Percentiles rank a stretch among this genome's conserved stretches.
Evolutionary conservation across 805 yeast genomes (phyloP).

Genomic region (Metschnikowia chrysomelidarum): DNA sequence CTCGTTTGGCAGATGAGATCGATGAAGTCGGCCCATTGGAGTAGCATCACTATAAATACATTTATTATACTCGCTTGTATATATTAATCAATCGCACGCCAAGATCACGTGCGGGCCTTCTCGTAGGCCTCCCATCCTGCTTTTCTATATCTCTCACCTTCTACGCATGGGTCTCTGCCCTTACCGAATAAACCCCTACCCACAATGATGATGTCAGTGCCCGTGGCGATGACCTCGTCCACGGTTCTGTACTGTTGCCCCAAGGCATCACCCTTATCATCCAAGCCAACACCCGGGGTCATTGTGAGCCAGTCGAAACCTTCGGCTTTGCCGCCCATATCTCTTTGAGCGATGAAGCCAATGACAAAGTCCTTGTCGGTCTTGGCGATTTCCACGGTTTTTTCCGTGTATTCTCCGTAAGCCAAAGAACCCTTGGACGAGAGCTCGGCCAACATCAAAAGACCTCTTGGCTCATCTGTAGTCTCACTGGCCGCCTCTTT

Average conservation of each 20-base stretch:
- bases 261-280: conserved; percentile 90
- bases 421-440: conserved; percentile 94
- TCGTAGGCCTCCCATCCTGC: conserved; percentile 96
- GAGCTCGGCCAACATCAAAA: conserved; percentile 92
- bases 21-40: conserved; percentile 21
- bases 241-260: conserved; percentile 98
- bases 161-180: conserved; percentile 86
- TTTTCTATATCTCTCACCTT: conserved; percentile 82
- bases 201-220: conserved; percentile 96
- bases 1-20: conserved; percentile 32
- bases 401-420: conserved; percentile 80
- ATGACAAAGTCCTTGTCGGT: conserved; percentile 85
- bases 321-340: conserved; percentile 78
- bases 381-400: conserved; percentile 84
- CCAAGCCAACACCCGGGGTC: conserved; percentile 99
- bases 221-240: conserved; percentile 73
- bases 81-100: too few relatives aligned
- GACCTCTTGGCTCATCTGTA: conserved; percentile 76
- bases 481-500: conserved; percentile 76
- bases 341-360: conserved; percentile 93
- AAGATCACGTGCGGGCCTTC: conserved; percentile 21
- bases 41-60: conserved; percentile 1
- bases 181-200: conserved; percentile 96
- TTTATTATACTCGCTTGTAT: neutral
- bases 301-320: conserved; percentile 94